Evolutionary conservation across 257 asterid genomes (phyloP), one percentile per base, ranked within the genome.

Genomic region (Asclepias syriaca): DNA sequence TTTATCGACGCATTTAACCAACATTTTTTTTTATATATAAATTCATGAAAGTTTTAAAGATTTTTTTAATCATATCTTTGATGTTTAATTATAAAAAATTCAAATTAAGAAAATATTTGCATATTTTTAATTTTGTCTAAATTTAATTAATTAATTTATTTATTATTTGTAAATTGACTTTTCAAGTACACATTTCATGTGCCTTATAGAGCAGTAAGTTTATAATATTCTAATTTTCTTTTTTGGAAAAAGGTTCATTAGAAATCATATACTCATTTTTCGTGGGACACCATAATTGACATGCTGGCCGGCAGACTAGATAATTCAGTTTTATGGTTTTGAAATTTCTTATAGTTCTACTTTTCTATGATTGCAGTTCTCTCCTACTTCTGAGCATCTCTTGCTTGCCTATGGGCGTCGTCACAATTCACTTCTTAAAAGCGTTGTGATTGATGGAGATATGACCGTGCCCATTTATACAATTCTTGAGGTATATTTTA

Each of bases 351-450:
- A 71, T 15, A 39, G 70, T 72, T 59, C 6, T 50, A n/a, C 57
- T 51, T 65, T 32, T n/a, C 48, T 74, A 48, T 49, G 34, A 49
- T 76, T 86, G 90, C 92, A 93, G 98, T 93, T 93, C 75, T 93
- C 98, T 77, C 96, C 98, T 49, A 87, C 96, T 58, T 93, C 98
- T 16, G 98, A 93, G 82, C 98, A 93, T 85, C 84, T 93, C 67
- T 85, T 93, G 82, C 97, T 93, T 71, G 96, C 97, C 46, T 93
- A 93, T 76, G 98, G 98, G 53, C 90, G 98, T 63, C 98, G 98
- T 72, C 98, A 92, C 76, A 83, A 80, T 81, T 90, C 98, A 58
- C 98, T 93, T 81, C 97, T 93, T 59, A 93, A 89, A 78, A 90
- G 96, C 77, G 95, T 90, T 13, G 92, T 93, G 74, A 88, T 90